Evolutionary conservation across 1,284 basidiomycete genomes (phyloP), one percentile per base, ranked within the genome.

Genomic region (Ustilago esculenta): DNA sequence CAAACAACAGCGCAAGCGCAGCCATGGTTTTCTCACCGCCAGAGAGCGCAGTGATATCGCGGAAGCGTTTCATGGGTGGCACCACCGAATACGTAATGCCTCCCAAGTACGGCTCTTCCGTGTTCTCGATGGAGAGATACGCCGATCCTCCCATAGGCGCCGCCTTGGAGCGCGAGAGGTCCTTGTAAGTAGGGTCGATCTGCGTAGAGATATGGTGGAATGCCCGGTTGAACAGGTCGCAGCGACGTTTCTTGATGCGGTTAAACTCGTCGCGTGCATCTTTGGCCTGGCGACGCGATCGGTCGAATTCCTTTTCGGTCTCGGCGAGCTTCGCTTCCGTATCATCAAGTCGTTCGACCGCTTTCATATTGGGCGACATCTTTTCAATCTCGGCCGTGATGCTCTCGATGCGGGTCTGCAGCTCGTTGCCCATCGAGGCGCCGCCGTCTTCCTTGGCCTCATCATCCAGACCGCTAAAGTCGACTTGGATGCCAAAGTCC

Each of bases 1-100:
- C 93, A 80, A 98, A 98, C 24, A 98, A 85, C 17, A 99, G 85
- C 0, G 95, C 94, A 17, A 98, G 85, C 6, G 96, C 95, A 4
- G 96, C 96, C 66, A 98, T 95, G 0, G 95, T 98, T 85, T 98
- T 98, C 82, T 99, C 96, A 21, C 96, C 96, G 49, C 95, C 96
- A 0, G 94, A 98, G 5, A 98, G 85, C 81, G 98, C 94, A 63
- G 98, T 94, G 91, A 98, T 98, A 82, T 98, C 96, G 69, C 94
- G 88, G 86, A 98, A 98, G 6, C 94, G 90, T 83, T 99, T 99
- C 89, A 98, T 95, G 0, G 95, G 95, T 14, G 79, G 79, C 92
- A 98, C 98, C 1, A 94, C 94, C 81, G 97, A 94, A 81, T 98
- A 98, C 83, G 95, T 96, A 84, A 98, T 92, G 55, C 95, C 96